Conservation (phyloP, 2,329 filamentous ascomycete species). For the Coleophoma crateriformis region DNA sequence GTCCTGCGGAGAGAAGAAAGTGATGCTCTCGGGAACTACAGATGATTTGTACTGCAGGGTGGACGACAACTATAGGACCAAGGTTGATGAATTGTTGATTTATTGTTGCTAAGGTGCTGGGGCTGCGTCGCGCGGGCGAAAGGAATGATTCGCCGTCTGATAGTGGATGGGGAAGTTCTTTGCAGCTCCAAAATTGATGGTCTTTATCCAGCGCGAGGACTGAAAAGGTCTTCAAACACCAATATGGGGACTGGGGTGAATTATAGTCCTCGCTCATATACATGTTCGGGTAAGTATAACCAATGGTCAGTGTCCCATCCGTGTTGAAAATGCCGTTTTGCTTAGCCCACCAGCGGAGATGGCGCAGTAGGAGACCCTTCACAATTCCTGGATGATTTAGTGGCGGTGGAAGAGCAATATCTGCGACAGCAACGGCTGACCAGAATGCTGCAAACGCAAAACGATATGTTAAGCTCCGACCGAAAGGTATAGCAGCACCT, state of each 20-base stretch:
- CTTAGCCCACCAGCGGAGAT: conserved; percentile 43
- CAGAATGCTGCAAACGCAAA: conserved; percentile 44
- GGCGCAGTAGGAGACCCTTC: conserved; percentile 43
- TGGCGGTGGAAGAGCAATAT: conserved; percentile 31
- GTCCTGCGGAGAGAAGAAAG: conserved; percentile 21
- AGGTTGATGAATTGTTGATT: too few relatives aligned
- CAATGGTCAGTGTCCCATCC: conserved; percentile 44
- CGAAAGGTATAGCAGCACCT: conserved; percentile 46
- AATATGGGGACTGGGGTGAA: conserved; percentile 49
- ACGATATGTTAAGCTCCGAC: conserved; percentile 42
- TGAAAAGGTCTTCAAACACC: conserved; percentile 46
- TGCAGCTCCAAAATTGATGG: conserved; percentile 38
- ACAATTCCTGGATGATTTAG: conserved; percentile 32
- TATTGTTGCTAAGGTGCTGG: too few relatives aligned
- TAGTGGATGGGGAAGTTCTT: conserved; percentile 31
- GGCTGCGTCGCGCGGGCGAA: not conserved
- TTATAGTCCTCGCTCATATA: conserved; percentile 51
- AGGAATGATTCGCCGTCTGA: not conserved
- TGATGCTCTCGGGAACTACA: conserved; percentile 28
- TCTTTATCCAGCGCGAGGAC: conserved; percentile 28
- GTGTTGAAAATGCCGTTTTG: conserved; percentile 38
- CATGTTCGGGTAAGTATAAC: conserved; percentile 40
- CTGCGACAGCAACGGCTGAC: conserved; percentile 36
- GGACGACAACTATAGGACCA: conserved; percentile 5
- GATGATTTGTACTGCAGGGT: conserved; percentile 37